These are phyloP conservation scores for Nothophoma quercina DNA, from an alignment of 2,329 filamentous ascomycete species.

Conservation along the genomic window DNA sequence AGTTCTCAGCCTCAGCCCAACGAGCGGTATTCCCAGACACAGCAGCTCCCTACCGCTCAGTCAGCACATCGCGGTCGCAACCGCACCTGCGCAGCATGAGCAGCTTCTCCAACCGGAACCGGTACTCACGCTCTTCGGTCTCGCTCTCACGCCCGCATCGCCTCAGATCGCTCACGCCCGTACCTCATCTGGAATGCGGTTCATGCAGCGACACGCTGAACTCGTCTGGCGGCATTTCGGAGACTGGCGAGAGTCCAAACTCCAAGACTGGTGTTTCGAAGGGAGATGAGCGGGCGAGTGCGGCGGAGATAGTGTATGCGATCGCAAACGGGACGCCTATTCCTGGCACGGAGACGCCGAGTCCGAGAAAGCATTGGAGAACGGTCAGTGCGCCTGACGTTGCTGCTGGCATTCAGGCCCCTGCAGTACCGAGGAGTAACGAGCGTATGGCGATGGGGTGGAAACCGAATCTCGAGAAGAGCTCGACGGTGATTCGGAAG, in stretches of 20 bases:
- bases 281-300: slow-evolving; percentile 18
- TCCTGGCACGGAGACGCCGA: slow-evolving; percentile 15
- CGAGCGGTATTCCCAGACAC: slow-evolving; percentile 41
- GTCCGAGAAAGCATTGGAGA: slow-evolving; percentile 18
- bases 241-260: slow-evolving; percentile 3
- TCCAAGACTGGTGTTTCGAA: slow-evolving; percentile 18
- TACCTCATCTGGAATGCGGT: slow-evolving; percentile 29
- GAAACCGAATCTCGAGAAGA: slow-evolving; percentile 21
- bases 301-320: slow-evolving; percentile 34
- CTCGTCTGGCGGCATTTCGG: slow-evolving; percentile 9
- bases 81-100: slow-evolving; percentile 25
- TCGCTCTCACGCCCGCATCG: slow-evolving; percentile 42
- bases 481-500: background rate
- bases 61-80: slow-evolving; percentile 29
- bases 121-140: slow-evolving; percentile 37
- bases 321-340: slow-evolving; percentile 30
- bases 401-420: background rate
- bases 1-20: slow-evolving; percentile 44
- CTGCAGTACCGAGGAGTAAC: too few species aligned
- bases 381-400: slow-evolving; percentile 24
- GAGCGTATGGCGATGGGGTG: slow-evolving; percentile 25
- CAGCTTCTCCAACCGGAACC: slow-evolving; percentile 27
- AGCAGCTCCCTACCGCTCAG: slow-evolving; percentile 23
- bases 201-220: slow-evolving; percentile 27
- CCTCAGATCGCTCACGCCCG: slow-evolving; percentile 34